Evolutionary conservation across 2,329 filamentous ascomycete species (phyloP).

Genomic region (Aureobasidium sp.): DNA sequence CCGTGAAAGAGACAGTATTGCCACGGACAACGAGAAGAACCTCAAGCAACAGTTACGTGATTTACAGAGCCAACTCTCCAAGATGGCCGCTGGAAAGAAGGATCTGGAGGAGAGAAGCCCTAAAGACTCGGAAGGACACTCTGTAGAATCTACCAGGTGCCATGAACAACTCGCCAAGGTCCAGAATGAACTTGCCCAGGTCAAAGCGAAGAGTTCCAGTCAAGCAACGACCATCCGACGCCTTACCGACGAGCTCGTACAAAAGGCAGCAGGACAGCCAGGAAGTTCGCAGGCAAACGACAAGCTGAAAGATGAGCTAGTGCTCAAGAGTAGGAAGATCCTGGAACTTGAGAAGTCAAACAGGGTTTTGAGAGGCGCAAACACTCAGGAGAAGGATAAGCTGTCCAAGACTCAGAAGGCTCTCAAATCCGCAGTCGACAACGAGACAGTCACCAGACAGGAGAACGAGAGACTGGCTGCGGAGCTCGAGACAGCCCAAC

Average conservation of each 20-base stretch:
- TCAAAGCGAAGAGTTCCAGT: not conserved
- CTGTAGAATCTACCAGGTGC: not conserved
- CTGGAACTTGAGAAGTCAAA: not conserved
- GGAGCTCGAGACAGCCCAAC: not conserved
- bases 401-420: not conserved
- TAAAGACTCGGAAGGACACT: not conserved
- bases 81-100: no score
- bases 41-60: no score
- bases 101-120: no score
- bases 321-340: not conserved
- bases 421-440: not conserved
- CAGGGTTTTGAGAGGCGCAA: not conserved
- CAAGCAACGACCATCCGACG: not conserved
- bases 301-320: not conserved
- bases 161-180: not conserved
- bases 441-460: not conserved
- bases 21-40: no score
- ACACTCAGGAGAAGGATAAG: not conserved
- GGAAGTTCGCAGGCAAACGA: not conserved
- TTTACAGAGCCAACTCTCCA: no score
- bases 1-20: no score
- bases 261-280: not conserved
- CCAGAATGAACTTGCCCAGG: not conserved
- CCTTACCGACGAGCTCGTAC: not conserved
- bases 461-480: not conserved